Evolutionary conservation across 2,329 filamentous ascomycete species (phyloP).

Genomic region (Talaromyces albobiverticillius): DNA sequence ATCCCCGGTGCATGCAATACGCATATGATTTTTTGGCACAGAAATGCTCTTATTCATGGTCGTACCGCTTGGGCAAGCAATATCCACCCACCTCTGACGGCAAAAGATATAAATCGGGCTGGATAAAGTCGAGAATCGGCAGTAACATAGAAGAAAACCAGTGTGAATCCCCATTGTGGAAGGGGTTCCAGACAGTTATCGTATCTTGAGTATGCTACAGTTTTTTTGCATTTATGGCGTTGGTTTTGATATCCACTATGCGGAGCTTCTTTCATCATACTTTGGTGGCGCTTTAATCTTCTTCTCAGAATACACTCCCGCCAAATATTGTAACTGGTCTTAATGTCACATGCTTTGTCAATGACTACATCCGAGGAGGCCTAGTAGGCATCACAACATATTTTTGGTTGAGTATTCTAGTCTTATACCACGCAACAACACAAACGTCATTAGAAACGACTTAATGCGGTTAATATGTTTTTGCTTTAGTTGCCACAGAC

Average conservation of each 20-base stretch:
- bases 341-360: too few relatives aligned
- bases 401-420: too few relatives aligned
- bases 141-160: conserved; percentile 6
- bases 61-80: conserved; percentile 13
- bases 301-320: too few relatives aligned
- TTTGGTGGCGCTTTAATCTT: not conserved
- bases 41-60: conserved; percentile 14
- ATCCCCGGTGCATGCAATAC: conserved; percentile 35
- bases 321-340: too few relatives aligned
- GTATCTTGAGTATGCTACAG: not conserved
- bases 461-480: too few relatives aligned
- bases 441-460: too few relatives aligned
- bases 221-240: conserved; percentile 7
- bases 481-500: too few relatives aligned
- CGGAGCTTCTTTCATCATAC: not conserved
- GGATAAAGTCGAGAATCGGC: conserved; percentile 12
- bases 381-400: too few relatives aligned
- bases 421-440: too few relatives aligned
- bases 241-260: not conserved
- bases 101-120: conserved; percentile 12
- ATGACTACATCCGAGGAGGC: too few relatives aligned
- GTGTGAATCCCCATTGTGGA: conserved; percentile 8
- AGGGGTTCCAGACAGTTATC: conserved; percentile 7
- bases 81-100: conserved; percentile 6
- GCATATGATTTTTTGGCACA: conserved; percentile 13